These are phyloP conservation scores for Ochetophila trinervis DNA, from an alignment of 306 rosid genomes.

Conservation along the genomic window DNA sequence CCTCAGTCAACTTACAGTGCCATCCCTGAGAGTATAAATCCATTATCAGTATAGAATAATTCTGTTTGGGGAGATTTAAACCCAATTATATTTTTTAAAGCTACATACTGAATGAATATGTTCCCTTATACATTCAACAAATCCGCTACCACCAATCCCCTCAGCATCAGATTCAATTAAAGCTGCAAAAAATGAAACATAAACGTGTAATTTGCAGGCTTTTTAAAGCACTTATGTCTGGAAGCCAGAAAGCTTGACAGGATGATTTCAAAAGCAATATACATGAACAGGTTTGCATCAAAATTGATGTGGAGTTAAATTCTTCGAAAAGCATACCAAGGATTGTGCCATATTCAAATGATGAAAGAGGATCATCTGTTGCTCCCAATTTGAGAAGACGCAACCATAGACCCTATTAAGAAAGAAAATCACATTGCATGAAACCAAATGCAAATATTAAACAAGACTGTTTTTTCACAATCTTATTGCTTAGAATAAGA, in stretches of 20 bases:
- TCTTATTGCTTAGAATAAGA: no score
- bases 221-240: not conserved
- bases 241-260: not conserved
- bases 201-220: constrained; percentile 23
- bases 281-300: constrained; percentile 10
- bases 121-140: constrained; percentile 95
- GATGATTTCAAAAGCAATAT: constrained; percentile 25
- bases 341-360: constrained; percentile 99
- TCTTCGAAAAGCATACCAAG: constrained; percentile 56
- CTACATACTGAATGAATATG: constrained; percentile 87
- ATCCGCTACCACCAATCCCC: constrained; percentile 99
- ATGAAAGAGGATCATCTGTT: constrained; percentile 96
- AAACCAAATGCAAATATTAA: not conserved
- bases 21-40: constrained; percentile 66
- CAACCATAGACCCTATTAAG: constrained; percentile 85
- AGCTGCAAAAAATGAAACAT: constrained; percentile 59
- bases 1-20: constrained; percentile 92
- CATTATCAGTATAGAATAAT: constrained; percentile 27
- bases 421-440: constrained; percentile 15
- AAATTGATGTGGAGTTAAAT: constrained; percentile 21
- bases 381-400: constrained; percentile 94
- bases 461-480: not conserved
- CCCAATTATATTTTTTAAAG: constrained; percentile 23
- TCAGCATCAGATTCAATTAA: constrained; percentile 98
- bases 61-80: constrained; percentile 2